These are phyloP conservation scores for Rhizoclosmatium globosum DNA, from an alignment of 192 early-diverging fungal genomes.

Conservation along the genomic window DNA sequence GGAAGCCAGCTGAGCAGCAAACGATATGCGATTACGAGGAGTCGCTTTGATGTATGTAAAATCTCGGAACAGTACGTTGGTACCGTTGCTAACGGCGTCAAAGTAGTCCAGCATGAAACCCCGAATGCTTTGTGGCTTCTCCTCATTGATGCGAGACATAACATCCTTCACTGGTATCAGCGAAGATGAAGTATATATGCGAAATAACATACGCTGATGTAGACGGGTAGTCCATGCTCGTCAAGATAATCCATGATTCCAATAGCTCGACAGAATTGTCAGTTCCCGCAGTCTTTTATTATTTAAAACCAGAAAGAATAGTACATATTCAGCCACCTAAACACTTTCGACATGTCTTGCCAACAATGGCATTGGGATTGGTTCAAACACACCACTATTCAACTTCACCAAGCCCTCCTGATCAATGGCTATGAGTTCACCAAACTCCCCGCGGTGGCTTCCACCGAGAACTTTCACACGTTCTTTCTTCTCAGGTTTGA, in stretches of 20 bases:
- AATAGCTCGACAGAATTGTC: not conserved
- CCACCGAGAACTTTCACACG: constrained; percentile 43
- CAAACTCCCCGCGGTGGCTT: constrained; percentile 31
- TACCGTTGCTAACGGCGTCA: constrained; percentile 3
- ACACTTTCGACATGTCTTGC: not conserved
- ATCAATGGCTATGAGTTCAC: constrained; percentile 46
- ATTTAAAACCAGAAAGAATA: not conserved
- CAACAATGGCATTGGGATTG: constrained; percentile 13
- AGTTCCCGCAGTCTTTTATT: not conserved
- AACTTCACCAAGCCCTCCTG: constrained; percentile 51
- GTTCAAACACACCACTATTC: constrained; percentile 36
- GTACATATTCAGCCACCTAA: not conserved
- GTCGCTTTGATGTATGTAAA: constrained; percentile 31
- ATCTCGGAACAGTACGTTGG: constrained; percentile 29
- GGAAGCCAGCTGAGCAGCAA: not conserved
- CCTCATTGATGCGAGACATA: not conserved
- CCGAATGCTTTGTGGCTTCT: not conserved
- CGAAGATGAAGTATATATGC: not conserved
- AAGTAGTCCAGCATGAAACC: constrained; percentile 17
- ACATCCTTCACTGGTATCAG: not conserved
- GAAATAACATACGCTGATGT: constrained; percentile 8
- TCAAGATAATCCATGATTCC: constrained; percentile 4
- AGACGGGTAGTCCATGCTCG: constrained; percentile 8
- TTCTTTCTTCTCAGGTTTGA: constrained; percentile 44
- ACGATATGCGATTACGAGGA: constrained; percentile 17